Base-by-base conservation (phyloP, 352 stramenopile genomes). In the Pythium guiyangense region DNA sequence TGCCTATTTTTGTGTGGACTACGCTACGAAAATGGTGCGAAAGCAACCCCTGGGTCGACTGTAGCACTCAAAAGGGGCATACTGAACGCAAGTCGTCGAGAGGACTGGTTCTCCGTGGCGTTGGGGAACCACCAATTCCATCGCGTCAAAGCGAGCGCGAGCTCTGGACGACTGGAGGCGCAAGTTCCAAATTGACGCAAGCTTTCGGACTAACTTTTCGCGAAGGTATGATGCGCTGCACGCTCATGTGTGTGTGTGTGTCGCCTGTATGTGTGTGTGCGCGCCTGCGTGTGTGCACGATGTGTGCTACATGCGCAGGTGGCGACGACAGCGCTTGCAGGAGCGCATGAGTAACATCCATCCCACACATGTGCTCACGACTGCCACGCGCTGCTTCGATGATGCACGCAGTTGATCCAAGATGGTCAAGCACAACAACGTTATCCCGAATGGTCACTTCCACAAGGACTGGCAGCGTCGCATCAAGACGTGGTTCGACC, bases 391-490 rank as follows among this genome's bases (percentile, higher is more conserved):
- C n/a, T 59, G 15, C 10, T 44, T 44, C 20, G 18, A 18, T 26
- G n/a, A n/a, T n/a, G 6, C 2, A 17, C n/a, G 57, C 52, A 81
- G 69, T 79, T 87, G 73, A 76, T 74, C 65, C 85, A 94, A 90
- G 69, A 93, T 94, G 96, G 95, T 99, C 66, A 99, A 99, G 90
- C 97, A 99, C 86, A 99, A 99, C 85, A 99, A 99, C 84, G 90
- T 99, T 73, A 95, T 99, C 81, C 96, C 97, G 57, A 99, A 99
- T 83, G 94, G 96, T 67, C 97, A 99, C 82, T 99, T 99, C 92
- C 92, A 99, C 84, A 99, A 99, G 90, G 98, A 99, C 82, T 99
- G 97, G 92, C 81, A 97, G 77, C 77, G 91, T 74, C 90, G 94
- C 79, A 97, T 98, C 59, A 98, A 97, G 77, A 97, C 96, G 62